Evolutionary conservation across 2,329 filamentous ascomycete species (phyloP), one percentile per base, ranked within the genome.

Genomic region (Epicoccum nigrum): DNA sequence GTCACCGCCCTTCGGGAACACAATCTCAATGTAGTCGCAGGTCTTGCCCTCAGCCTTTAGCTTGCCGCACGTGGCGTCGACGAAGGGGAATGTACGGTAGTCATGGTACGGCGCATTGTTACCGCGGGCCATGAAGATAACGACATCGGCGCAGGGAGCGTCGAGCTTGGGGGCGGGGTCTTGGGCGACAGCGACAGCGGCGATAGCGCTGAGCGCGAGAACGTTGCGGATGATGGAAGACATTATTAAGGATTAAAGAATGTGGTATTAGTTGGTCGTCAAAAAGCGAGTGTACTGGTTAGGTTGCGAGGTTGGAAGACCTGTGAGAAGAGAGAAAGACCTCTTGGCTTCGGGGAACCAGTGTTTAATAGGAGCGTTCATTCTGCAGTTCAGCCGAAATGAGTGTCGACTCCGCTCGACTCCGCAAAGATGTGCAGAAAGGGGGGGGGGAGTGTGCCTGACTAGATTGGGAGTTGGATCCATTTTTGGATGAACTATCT

Each of bases 111-210:
- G 61, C 35, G 59, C 61, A 47, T 45, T 47, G 51, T 62, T 64
- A 47, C 61, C 61, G 51, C 61, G 61, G 51, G 61, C 61, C 57
- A 62, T 59, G 39, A 64, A 54, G 47, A 64, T 58, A 31, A 60
- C 51, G 45, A 46, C 57, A 59, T 62, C 61, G 46, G 54, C 51
- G 55, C 61, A 64, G 52, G 58, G 46, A 49, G 61, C 61, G 47
- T 60, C 54, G 55, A 58, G 55, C 57, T 64, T 63, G 52, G 60
- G 60, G 51, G 58, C 42, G n/a, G 47, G 12, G 34, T 19, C 42
- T 64, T 75, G 72, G 45, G 65, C 72, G 45, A 60, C 54, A 43
- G 62, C 62, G 60, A 62, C 54, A 42, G 58, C 57, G 38, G 60
- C 53, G 54, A 66, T 43, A 51, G 59, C 58, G 56, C 57, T 62